Conservation (phyloP, 306 rosid species). For the Inga laurina region DNA sequence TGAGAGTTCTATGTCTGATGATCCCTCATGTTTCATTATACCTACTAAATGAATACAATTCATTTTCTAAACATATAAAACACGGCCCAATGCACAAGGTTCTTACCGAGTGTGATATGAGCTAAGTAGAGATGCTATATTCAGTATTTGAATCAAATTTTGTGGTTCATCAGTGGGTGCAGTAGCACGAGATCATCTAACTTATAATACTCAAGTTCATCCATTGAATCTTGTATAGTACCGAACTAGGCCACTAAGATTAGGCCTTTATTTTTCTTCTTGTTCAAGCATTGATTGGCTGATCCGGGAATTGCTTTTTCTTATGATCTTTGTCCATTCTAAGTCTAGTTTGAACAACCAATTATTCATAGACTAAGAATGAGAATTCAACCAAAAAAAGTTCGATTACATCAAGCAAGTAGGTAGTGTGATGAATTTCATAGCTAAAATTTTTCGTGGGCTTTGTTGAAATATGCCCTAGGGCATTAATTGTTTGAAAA, state of each 20-base stretch:
- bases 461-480: too few relatives aligned
- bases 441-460: too few relatives aligned
- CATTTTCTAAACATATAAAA: too few relatives aligned
- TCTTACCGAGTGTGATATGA: too few relatives aligned
- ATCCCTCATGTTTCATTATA: neutral
- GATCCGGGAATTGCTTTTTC: neutral
- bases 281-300: neutral
- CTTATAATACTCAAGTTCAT: neutral
- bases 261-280: neutral
- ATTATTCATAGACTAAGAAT: neutral
- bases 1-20: neutral
- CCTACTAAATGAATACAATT: too few relatives aligned
- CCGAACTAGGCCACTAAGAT: neutral
- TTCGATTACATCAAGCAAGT: neutral
- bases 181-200: neutral
- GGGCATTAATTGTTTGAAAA: neutral
- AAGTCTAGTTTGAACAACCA: neutral
- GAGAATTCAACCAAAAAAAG: neutral
- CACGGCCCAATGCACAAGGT: too few relatives aligned
- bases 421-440: neutral
- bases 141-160: too few relatives aligned
- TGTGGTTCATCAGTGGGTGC: neutral
- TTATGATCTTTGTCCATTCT: neutral
- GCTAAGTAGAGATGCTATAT: too few relatives aligned
- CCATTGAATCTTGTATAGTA: neutral